Conservation (phyloP, 768 basidiomycete genomes). For the Chalciporus pseudorubinellus region DNA sequence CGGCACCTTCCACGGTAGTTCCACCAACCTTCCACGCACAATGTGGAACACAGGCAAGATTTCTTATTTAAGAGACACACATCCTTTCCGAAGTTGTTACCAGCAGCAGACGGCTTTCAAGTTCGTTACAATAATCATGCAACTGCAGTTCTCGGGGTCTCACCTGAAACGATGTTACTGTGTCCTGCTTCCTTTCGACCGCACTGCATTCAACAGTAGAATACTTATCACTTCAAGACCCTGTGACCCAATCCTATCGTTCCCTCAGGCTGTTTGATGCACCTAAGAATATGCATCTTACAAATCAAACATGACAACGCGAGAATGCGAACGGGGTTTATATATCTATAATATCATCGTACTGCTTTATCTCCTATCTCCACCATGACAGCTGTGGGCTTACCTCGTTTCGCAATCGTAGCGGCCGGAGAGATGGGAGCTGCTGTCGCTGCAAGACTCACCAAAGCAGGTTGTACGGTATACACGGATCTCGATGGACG, state of each 20-base stretch:
- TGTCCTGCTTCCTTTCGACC: no score
- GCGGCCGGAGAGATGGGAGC: conserved; percentile 62
- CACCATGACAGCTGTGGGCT: conserved; percentile 13
- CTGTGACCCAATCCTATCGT: no score
- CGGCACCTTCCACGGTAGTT: background rate
- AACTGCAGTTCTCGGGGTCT: no score
- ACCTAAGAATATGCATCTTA: background rate
- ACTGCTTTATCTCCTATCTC: conserved; percentile 3
- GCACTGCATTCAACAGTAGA: no score
- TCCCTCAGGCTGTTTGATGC: background rate
- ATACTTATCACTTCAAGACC: no score
- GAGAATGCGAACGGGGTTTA: conserved; percentile 11
- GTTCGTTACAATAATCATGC: no score
- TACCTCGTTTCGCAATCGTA: conserved; percentile 44
- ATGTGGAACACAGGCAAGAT: no score
- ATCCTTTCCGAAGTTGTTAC: no score
- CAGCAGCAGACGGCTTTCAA: no score
- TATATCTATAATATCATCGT: conserved; percentile 3
- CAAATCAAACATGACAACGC: conserved; percentile 3
- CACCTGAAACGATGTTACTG: no score
- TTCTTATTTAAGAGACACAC: no score
- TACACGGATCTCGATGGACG: conserved; percentile 55
- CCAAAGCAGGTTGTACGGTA: conserved; percentile 47
- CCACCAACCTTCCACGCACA: background rate
- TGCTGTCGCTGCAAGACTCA: conserved; percentile 49